Conservation (phyloP, 1,284 basidiomycete species). For the Cystobasidiaceae sp. region DNA sequence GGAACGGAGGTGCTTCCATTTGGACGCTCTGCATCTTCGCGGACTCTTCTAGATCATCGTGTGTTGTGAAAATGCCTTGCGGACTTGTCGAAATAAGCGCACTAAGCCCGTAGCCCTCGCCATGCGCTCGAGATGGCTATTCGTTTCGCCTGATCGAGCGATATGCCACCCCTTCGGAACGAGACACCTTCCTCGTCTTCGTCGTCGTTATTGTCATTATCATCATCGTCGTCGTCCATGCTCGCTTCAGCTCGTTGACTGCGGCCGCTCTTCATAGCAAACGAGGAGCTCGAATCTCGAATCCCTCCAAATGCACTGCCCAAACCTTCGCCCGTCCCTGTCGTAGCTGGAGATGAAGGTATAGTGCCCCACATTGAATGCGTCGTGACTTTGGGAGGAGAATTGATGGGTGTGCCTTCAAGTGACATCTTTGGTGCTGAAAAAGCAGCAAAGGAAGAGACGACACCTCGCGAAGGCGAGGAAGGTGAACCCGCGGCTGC, state of each 20-base stretch:
- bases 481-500: slow-evolving; percentile 46
- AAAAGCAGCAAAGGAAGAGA: slow-evolving; percentile 82
- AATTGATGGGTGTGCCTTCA: slow-evolving; percentile 34
- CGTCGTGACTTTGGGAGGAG: slow-evolving; percentile 31
- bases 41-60: no score
- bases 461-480: slow-evolving; percentile 69
- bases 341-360: slow-evolving; percentile 3
- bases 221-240: slow-evolving; percentile 34
- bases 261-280: no score
- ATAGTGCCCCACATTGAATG: slow-evolving; percentile 32
- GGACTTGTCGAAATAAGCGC: no score
- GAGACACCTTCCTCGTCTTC: slow-evolving; percentile 35
- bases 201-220: slow-evolving; percentile 30
- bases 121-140: slow-evolving; percentile 43
- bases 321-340: slow-evolving; percentile 1
- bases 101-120: slow-evolving; percentile 30
- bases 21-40: no score
- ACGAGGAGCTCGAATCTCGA: neutral
- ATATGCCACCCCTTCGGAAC: slow-evolving; percentile 34
- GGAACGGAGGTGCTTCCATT: no score
- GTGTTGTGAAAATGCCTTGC: no score
- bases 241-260: neutral
- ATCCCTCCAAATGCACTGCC: slow-evolving; percentile 19
- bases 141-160: slow-evolving; percentile 40
- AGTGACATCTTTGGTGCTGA: slow-evolving; percentile 58